A percentile compares a stretch with the other conserved stretches of the same genome.
phyloP scores from a whole-genome alignment of 1,284 basidiomycete genomes.

The Tylopilus sp. region DNA sequence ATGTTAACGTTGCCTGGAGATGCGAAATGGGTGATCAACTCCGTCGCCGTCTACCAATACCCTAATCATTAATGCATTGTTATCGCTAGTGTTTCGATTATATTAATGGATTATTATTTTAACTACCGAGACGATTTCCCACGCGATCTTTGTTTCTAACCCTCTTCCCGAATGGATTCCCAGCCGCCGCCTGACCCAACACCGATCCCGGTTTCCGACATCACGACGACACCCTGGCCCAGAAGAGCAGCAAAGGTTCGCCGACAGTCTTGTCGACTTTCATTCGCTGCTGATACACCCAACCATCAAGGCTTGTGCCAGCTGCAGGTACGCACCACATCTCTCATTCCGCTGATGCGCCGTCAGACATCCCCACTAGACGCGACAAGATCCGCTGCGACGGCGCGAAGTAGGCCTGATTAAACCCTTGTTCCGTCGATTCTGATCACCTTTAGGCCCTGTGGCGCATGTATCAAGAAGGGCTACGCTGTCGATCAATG shows the following conservation, averaged over 20 bases:
- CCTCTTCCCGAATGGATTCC: slow-evolving; percentile 34
- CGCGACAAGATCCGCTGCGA: slow-evolving; percentile 59
- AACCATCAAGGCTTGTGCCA: slow-evolving; percentile 48
- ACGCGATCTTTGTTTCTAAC: slow-evolving; percentile 25
- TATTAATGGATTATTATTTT: not conserved
- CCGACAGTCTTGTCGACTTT: slow-evolving; percentile 3
- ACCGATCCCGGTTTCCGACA: slow-evolving; percentile 49
- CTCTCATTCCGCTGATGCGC: not conserved
- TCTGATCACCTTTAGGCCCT: slow-evolving; percentile 40
- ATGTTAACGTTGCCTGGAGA: slow-evolving; percentile 31
- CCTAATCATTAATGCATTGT: not conserved
- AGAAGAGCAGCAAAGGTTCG: slow-evolving; percentile 46
- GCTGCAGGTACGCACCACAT: slow-evolving; percentile 43
- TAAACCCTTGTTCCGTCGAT: not conserved
- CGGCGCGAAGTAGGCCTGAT: slow-evolving; percentile 42
- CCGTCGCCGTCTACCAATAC: slow-evolving; percentile 38
- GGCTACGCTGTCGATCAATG: slow-evolving; percentile 48
- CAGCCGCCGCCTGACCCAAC: slow-evolving; percentile 36
- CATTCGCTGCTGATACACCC: slow-evolving; percentile 11
- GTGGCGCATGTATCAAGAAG: slow-evolving; percentile 51
- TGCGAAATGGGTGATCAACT: slow-evolving; percentile 59
- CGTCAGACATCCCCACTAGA: slow-evolving; percentile 29
- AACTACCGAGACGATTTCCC: slow-evolving; percentile 30
- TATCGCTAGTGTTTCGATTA: not conserved
- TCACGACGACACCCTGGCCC: slow-evolving; percentile 36